A percentile compares a stretch with the other conserved stretches of the same genome.
phyloP scores from a whole-genome alignment of 768 basidiomycete genomes.

The Hypholoma sublateritium region DNA sequence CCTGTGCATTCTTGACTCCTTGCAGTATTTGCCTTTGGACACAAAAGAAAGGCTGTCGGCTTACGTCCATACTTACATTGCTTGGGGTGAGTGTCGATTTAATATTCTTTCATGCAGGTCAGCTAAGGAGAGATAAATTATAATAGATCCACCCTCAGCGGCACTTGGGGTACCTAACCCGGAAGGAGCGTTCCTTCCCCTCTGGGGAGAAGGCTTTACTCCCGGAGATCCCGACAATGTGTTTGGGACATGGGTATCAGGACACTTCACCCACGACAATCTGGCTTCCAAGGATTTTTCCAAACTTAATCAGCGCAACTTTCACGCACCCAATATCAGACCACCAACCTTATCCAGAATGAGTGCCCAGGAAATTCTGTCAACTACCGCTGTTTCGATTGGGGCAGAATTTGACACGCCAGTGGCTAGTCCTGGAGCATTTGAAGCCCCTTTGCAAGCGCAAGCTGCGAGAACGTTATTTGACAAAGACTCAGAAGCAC shows the following conservation, averaged over 20 bases:
- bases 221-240: slow-evolving; percentile 10
- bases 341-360: slow-evolving; percentile 14
- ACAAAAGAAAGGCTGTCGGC: slow-evolving; percentile 12
- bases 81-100: slow-evolving; percentile 7
- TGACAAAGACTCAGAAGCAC: slow-evolving; percentile 3
- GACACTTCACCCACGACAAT: slow-evolving; percentile 32
- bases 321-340: slow-evolving; percentile 11
- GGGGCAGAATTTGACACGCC: slow-evolving; percentile 5
- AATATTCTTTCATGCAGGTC: neutral
- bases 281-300: slow-evolving; percentile 2
- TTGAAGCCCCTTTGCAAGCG: slow-evolving; percentile 7
- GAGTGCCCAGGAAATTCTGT: slow-evolving; percentile 19
- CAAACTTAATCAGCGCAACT: slow-evolving; percentile 14
- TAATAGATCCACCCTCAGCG: slow-evolving; percentile 23
- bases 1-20: slow-evolving; percentile 20
- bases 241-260: slow-evolving; percentile 25
- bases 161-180: slow-evolving; percentile 24
- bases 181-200: neutral
- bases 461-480: slow-evolving; percentile 21
- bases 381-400: slow-evolving; percentile 5
- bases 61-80: slow-evolving; percentile 20
- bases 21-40: slow-evolving; percentile 17
- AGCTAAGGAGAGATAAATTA: too few species aligned
- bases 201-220: slow-evolving; percentile 18
- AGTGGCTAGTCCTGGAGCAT: slow-evolving; percentile 7